phyloP scores from a whole-genome alignment of 176 grass and related monocot genomes.

The Canna indica region DNA sequence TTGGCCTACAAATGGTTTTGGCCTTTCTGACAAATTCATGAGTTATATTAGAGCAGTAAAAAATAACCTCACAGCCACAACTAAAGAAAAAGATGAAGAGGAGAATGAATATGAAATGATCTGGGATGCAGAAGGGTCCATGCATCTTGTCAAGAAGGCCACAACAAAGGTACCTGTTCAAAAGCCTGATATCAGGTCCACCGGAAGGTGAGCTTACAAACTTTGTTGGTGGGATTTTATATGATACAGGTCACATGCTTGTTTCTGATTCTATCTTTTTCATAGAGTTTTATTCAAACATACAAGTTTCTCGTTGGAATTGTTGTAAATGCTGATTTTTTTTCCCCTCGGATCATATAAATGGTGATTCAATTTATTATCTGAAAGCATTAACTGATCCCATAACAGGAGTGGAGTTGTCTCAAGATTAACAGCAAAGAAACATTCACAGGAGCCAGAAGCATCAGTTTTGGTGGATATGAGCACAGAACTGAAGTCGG shows the following conservation, averaged over 20 bases:
- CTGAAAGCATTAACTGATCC: no score
- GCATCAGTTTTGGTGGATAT: conserved; percentile 59
- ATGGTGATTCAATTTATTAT: neutral
- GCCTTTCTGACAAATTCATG: conserved; percentile 36
- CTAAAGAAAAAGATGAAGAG: conserved; percentile 80
- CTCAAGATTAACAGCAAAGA: conserved; percentile 60
- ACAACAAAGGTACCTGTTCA: conserved; percentile 12
- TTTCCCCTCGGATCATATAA: neutral
- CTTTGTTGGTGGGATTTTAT: neutral
- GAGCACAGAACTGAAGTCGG: conserved; percentile 33
- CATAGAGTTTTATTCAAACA: no score
- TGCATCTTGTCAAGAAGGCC: conserved; percentile 77
- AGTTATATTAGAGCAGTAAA: conserved; percentile 39
- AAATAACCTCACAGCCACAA: conserved; percentile 46
- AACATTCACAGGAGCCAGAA: conserved; percentile 37
- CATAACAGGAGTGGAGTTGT: conserved; percentile 57
- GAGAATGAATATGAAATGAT: conserved; percentile 94
- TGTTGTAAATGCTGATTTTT: neutral
- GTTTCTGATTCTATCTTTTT: neutral
- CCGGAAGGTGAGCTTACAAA: conserved; percentile 36
- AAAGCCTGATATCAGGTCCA: conserved; percentile 32
- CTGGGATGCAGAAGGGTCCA: conserved; percentile 83
- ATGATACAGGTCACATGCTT: neutral
- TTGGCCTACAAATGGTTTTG: conserved; percentile 88
- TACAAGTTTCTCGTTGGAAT: no score